Evolutionary conservation across 2,329 filamentous ascomycete genomes (phyloP), one percentile per base, ranked within the genome.

Genomic region (Venturia asperata): DNA sequence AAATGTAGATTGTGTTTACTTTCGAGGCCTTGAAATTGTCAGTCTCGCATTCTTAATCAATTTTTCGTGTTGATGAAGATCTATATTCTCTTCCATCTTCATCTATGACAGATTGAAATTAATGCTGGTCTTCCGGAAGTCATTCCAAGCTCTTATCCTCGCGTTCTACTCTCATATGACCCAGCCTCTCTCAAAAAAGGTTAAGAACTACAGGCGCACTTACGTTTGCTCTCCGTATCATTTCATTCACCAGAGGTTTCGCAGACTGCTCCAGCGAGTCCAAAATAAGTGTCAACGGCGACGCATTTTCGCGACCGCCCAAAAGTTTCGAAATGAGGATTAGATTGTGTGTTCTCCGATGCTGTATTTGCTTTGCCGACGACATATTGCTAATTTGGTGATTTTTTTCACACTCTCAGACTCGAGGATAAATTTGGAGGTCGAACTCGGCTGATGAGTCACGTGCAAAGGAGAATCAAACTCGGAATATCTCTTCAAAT

Each of bases 241-340:
- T 90, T 75, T 96, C 92, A 21, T 80, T 77, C 1, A 93, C 68
- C 4, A 96, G 77, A 0, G 87, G 87, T 39, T 80, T 82, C 7
- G 87, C 90, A 34, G 87, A 86, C 77, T 96, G 92, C 77, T 96
- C 91, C 39, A 97, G 80, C 42, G 83, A 90, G 75, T 97, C 93
- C 65, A 96, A 81, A 3, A 97, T 77, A 34, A 97, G 80, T 0
- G 92, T 97, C 71, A 97, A 86, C 2, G 93, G 93, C 61, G 91
- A 96, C 17, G 89, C 86, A 65, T 85, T 86, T 75, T 94, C 89
- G 68, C 91, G 84, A 65, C 91, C 80, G 72, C 87, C 90, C 68
- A 96, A 81, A 1, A 96, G 80, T 72, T 91, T 92, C 68, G 92
- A 90, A 65, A 96, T 86, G 2, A 96, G 81, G 2, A 96, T 84